Base-by-base conservation (phyloP, 192 early-diverging fungal species). In the Entomortierella parvispora region DNA sequence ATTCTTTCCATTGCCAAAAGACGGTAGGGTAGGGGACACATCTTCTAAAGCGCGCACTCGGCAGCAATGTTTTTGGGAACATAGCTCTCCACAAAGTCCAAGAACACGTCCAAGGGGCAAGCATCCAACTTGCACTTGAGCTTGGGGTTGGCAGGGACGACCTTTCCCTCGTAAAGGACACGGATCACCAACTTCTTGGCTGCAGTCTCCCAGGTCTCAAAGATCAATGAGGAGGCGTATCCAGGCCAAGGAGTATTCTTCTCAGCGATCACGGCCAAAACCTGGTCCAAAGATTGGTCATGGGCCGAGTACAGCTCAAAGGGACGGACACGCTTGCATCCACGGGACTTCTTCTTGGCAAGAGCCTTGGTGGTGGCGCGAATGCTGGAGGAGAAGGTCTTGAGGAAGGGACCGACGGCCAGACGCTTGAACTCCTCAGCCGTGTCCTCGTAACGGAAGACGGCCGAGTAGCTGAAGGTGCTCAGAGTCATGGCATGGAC, bases 271-370 rank as follows among this genome's bases (percentile, higher is more conserved):
- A 80, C 60, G 9, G 42, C 66, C 12, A 86, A 60, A n/a, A 89
- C 58, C 14, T 80, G 79, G 37, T 72, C 62, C 28, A 89, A 33
- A 0, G 87, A 83, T 17, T 75, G 59, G 58, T 87, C 86, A 44
- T 86, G 87, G 0, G 70, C 83, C 9, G 86, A 87, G 56, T 84
- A 87, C 6, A 89, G 29, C 15, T 81, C 82, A 44, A 89, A 71
- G 10, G 44, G 79, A 32, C 53, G 25, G 55, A 55, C 26, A 53
- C 62, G 22, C 67, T 42, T 17, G 11, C 23, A 10, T 15, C 17
- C 3, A 3, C n/a, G 14, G 26, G 42, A 26, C 12, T 23, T 18
- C 11, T 29, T 44, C 4, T 29, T 9, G n/a, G 44, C 22, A 1
- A 18, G 18, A 25, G 34, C 56, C 34, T 37, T 42, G 2, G 32